phyloP scores from a whole-genome alignment of 2,329 filamentous ascomycete genomes.

The Alternaria ethzedia region DNA sequence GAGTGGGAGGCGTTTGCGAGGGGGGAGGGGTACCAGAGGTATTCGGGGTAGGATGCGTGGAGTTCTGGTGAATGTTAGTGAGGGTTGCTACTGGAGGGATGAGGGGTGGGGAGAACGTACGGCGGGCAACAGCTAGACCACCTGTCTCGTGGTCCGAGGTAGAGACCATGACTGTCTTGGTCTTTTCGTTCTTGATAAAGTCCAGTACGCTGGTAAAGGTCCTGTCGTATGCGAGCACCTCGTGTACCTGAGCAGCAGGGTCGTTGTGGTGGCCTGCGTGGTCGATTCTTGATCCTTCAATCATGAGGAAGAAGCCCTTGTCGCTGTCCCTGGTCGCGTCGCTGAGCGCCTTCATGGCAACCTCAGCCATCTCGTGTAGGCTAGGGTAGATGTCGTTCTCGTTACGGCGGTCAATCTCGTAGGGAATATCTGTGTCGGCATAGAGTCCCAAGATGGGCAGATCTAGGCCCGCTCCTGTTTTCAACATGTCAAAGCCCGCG shows the following conservation, averaged over 20 bases:
- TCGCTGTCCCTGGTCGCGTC: slow-evolving; percentile 83
- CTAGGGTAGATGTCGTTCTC: slow-evolving; percentile 84
- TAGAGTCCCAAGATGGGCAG: slow-evolving; percentile 88
- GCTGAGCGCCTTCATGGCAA: slow-evolving; percentile 79
- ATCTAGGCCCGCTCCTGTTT: slow-evolving; percentile 69
- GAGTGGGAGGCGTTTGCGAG: slow-evolving; percentile 81
- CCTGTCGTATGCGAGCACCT: slow-evolving; percentile 94
- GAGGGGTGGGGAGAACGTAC: slow-evolving; percentile 53
- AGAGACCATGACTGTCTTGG: slow-evolving; percentile 80
- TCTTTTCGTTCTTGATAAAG: slow-evolving; percentile 77
- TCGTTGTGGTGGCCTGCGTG: slow-evolving; percentile 77
- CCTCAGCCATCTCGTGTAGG: slow-evolving; percentile 86
- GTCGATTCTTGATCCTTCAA: slow-evolving; percentile 94
- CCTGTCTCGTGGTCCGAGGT: slow-evolving; percentile 98
- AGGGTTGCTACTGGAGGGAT: not conserved
- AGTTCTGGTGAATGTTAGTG: slow-evolving; percentile 55
- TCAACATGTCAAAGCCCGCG: slow-evolving; percentile 75
- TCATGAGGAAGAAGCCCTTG: slow-evolving; percentile 98
- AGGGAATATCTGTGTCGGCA: slow-evolving; percentile 82
- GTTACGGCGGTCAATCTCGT: slow-evolving; percentile 86
- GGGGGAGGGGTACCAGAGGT: slow-evolving; percentile 81
- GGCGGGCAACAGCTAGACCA: slow-evolving; percentile 81
- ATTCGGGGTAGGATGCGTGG: slow-evolving; percentile 67
- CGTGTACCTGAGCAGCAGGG: slow-evolving; percentile 67
- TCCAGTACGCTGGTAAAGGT: slow-evolving; percentile 83